A percentile compares a stretch with the other conserved stretches of the same genome.
These are phyloP conservation scores for Tolypocladium inflatum DNA, from an alignment of 2,329 filamentous ascomycete species.

Conservation along the genomic window DNA sequence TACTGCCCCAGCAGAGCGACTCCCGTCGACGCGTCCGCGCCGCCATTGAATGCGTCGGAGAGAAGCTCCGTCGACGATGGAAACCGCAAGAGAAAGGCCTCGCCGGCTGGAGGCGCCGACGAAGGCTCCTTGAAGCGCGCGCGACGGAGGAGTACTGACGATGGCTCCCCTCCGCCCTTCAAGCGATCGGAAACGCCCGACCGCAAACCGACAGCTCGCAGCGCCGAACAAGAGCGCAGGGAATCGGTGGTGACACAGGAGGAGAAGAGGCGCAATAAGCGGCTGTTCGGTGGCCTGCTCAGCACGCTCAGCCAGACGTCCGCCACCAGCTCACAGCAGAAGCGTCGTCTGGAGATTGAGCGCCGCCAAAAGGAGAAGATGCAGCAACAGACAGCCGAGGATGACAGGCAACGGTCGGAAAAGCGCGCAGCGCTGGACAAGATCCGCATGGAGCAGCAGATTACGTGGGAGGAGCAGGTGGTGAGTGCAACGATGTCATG, in stretches of 20 bases:
- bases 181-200: background rate
- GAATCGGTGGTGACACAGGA: constrained; percentile 36
- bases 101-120: constrained; percentile 8
- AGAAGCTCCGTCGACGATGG: constrained; percentile 3
- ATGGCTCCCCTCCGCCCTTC: background rate
- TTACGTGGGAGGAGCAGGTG: constrained; percentile 64
- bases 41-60: background rate
- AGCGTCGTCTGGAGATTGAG: constrained; percentile 70
- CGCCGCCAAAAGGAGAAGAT: constrained; percentile 70
- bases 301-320: constrained; percentile 65
- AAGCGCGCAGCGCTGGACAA: constrained; percentile 52
- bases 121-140: constrained; percentile 15
- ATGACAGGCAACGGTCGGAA: constrained; percentile 56
- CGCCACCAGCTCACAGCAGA: constrained; percentile 51
- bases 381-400: constrained; percentile 62
- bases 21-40: background rate
- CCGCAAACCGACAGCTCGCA: background rate
- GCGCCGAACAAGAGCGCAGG: background rate
- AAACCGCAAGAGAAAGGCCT: constrained; percentile 19
- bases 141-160: background rate
- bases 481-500: constrained; percentile 41
- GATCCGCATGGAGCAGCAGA: constrained; percentile 59
- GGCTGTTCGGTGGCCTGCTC: constrained; percentile 76
- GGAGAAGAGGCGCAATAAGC: constrained; percentile 75
- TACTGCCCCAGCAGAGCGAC: background rate